Percentiles rank a stretch among this genome's conserved stretches.
These are phyloP conservation scores for Ascochyta fabae DNA, from an alignment of 2,329 filamentous ascomycete genomes.

Conservation along the genomic window DNA sequence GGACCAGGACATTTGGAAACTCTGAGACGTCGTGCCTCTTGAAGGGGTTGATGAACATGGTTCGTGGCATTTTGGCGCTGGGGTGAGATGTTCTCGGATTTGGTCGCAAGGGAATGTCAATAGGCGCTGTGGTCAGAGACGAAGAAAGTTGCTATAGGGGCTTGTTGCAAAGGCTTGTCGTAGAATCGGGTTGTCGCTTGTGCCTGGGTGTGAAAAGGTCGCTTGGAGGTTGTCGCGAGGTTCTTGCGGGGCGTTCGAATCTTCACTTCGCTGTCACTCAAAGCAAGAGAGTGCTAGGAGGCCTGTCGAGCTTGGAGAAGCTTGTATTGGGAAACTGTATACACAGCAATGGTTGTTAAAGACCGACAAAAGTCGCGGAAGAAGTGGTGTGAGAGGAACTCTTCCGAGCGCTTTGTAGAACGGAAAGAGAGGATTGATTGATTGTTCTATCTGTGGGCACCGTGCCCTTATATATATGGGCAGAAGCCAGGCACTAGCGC, in stretches of 20 bases:
- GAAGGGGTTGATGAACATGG: conserved; percentile 57
- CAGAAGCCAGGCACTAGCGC: too few species aligned
- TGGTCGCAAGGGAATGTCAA: conserved; percentile 2
- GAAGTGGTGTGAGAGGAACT: neutral
- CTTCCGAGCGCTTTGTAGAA: neutral
- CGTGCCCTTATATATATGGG: too few species aligned
- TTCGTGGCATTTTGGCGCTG: conserved; percentile 44
- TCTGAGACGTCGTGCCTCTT: conserved; percentile 58
- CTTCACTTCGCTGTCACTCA: conserved; percentile 30
- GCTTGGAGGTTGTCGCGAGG: conserved; percentile 2
- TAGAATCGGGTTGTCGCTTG: neutral
- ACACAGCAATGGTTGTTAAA: conserved; percentile 4
- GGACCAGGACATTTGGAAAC: conserved; percentile 59
- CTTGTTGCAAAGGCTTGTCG: conserved; percentile 12
- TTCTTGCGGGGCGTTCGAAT: neutral
- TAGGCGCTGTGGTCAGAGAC: conserved; percentile 7
- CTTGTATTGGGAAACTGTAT: conserved; percentile 29
- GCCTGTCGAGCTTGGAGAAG: conserved; percentile 35
- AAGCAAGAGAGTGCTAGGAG: conserved; percentile 24
- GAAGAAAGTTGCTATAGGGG: neutral
- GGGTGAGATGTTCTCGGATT: conserved; percentile 7
- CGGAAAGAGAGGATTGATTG: too few species aligned
- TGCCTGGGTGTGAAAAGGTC: conserved; percentile 4
- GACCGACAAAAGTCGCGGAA: conserved; percentile 3
- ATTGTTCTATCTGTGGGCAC: too few species aligned